Evolutionary conservation across 176 grass and related monocot genomes (phyloP).

Genomic region (Alopecurus myosuroides): DNA sequence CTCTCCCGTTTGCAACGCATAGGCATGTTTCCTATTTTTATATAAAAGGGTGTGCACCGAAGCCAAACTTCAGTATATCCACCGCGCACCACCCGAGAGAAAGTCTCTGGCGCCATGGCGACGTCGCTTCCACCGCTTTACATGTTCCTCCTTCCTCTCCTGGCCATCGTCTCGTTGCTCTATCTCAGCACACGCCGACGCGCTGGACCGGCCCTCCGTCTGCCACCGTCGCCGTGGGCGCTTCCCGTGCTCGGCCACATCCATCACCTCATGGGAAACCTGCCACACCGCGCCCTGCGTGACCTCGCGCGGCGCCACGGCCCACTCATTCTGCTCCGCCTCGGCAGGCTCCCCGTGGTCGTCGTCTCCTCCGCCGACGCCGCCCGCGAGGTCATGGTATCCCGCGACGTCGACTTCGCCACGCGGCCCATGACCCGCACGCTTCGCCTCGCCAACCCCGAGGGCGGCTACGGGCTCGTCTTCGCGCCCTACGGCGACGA

Average conservation of each 20-base stretch:
- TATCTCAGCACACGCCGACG: background rate
- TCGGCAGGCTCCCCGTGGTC: constrained; percentile 33
- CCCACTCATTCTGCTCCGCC: constrained; percentile 34
- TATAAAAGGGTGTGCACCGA: too few species aligned
- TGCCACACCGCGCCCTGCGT: constrained; percentile 29
- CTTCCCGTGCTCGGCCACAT: constrained; percentile 43
- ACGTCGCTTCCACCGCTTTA: background rate
- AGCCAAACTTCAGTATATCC: too few species aligned
- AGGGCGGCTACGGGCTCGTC: background rate
- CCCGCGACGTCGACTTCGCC: background rate
- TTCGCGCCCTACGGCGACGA: constrained; percentile 26
- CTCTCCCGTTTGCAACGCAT: too few species aligned
- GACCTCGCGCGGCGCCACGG: constrained; percentile 21
- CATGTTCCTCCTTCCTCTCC: background rate
- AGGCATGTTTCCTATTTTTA: too few species aligned
- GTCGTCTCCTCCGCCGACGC: constrained; percentile 32
- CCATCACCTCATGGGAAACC: constrained; percentile 17
- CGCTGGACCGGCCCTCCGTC: background rate
- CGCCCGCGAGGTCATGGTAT: constrained; percentile 27
- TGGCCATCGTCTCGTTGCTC: background rate
- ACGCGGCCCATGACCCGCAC: background rate
- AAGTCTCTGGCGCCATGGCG: too few species aligned
- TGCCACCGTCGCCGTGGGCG: constrained; percentile 25
- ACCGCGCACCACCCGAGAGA: too few species aligned
- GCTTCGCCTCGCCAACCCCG: background rate